A percentile compares a stretch with the other conserved stretches of the same genome.
Evolutionary conservation across 257 asterid genomes (phyloP).

Genomic region (Plantago ovata): DNA sequence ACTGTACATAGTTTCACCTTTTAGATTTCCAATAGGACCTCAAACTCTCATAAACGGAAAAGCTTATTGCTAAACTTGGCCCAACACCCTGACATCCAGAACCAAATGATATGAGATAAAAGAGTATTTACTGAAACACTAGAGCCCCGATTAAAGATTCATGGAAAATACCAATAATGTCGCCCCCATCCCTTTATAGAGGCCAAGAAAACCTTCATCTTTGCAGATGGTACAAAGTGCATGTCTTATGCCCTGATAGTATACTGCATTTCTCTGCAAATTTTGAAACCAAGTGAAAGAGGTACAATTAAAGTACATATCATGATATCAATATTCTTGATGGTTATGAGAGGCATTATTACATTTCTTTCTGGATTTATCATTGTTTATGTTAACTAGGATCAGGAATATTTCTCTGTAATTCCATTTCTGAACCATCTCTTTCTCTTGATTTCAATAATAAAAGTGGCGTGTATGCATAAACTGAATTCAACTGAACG

Average conservation of each 20-base stretch:
- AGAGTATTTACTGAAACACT: background rate
- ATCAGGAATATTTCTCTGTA: too few relatives aligned
- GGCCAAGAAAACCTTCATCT: conserved; percentile 75
- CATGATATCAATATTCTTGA: too few relatives aligned
- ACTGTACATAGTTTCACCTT: conserved; percentile 31
- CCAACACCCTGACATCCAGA: conserved; percentile 71
- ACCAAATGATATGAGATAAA: conserved; percentile 4
- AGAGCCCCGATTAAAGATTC: background rate
- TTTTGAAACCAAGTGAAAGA: conserved; percentile 2
- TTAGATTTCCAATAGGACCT: conserved; percentile 47
- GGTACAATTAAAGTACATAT: background rate
- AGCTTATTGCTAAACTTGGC: conserved; percentile 81
- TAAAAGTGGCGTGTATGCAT: too few relatives aligned
- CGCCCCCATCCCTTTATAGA: conserved; percentile 83
- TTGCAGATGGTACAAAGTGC: conserved; percentile 66
- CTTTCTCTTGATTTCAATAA: too few relatives aligned
- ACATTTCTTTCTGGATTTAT: too few relatives aligned
- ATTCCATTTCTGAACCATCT: too few relatives aligned
- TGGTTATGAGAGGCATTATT: too few relatives aligned
- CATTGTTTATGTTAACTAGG: too few relatives aligned
- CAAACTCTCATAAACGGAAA: conserved; percentile 66
- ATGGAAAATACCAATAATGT: conserved; percentile 55
- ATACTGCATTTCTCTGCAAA: conserved; percentile 51
- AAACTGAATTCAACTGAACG: too few relatives aligned
- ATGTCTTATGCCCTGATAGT: conserved; percentile 70